These are phyloP conservation scores for Aspergillus intermedius DNA, from an alignment of 2,329 filamentous ascomycete species.

Conservation along the genomic window DNA sequence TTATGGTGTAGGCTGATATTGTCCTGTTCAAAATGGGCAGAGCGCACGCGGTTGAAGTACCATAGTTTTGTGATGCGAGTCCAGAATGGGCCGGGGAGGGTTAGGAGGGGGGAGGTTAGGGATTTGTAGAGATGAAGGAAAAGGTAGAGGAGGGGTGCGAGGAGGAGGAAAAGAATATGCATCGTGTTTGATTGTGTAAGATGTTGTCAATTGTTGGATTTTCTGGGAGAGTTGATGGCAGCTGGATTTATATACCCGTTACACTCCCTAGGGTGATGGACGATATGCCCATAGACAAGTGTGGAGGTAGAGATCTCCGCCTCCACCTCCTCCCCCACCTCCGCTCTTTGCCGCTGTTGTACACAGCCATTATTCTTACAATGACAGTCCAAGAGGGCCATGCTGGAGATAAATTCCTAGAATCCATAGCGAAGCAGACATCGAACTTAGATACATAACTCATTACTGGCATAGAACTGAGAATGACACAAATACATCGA, in stretches of 20 bases:
- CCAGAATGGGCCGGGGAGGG: conserved; percentile 41
- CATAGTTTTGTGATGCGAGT: conserved; percentile 41
- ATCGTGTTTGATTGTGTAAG: background rate
- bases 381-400: too few species aligned
- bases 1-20: conserved; percentile 35
- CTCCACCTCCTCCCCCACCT: background rate
- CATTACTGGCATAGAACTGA: too few species aligned
- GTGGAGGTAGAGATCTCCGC: background rate
- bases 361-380: too few species aligned
- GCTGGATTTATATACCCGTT: background rate
- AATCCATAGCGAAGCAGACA: too few species aligned
- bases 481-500: background rate
- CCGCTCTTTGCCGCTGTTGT: background rate
- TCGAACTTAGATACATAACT: too few species aligned
- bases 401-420: too few species aligned
- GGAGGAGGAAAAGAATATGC: conserved; percentile 9
- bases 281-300: too few species aligned
- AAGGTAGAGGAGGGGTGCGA: conserved; percentile 9
- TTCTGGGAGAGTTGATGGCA: background rate
- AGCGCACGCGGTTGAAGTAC: conserved; percentile 35
- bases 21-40: conserved; percentile 33
- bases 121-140: conserved; percentile 14
- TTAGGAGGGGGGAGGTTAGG: conserved; percentile 29
- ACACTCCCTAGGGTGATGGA: background rate
- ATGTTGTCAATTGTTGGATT: background rate